phyloP scores from a whole-genome alignment of 2,329 filamentous ascomycete genomes.

The Pestalotiopsis sp. region DNA sequence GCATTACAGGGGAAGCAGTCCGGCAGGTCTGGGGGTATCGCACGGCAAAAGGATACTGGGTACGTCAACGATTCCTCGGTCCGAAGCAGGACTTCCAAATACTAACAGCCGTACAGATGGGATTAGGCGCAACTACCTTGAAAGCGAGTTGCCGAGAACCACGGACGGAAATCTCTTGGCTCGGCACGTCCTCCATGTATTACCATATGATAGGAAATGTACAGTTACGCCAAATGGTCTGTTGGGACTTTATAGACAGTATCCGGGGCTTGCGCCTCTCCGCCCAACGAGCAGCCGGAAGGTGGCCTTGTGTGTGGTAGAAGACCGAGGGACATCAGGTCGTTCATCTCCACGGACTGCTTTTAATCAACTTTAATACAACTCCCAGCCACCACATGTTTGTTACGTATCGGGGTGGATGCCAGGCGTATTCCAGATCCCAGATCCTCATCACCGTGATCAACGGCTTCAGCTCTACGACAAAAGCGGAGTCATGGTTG shows the following conservation, averaged over 20 bases:
- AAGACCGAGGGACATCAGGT: background rate
- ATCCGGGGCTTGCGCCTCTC: background rate
- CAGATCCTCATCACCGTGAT: too few species aligned
- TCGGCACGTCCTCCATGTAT: background rate
- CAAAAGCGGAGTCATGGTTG: too few species aligned
- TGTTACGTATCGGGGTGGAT: too few species aligned
- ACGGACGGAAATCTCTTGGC: background rate
- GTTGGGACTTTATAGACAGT: constrained; percentile 2
- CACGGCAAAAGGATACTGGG: constrained; percentile 80
- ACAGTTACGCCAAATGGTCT: constrained; percentile 9
- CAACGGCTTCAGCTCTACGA: too few species aligned
- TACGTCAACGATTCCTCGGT: constrained; percentile 39
- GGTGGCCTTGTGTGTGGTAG: background rate
- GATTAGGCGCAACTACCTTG: constrained; percentile 17
- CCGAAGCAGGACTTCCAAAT: background rate
- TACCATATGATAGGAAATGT: constrained; percentile 9
- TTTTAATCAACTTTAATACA: background rate
- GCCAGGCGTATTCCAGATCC: too few species aligned
- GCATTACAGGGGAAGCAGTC: constrained; percentile 66
- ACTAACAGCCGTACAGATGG: constrained; percentile 28
- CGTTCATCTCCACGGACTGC: background rate
- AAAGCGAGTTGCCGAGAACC: background rate
- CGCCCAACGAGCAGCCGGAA: background rate
- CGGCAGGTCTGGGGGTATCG: constrained; percentile 66
- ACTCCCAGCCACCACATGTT: background rate